Conservation (phyloP, 2,329 filamentous ascomycete genomes). For the Ceratocystis ficicola region DNA sequence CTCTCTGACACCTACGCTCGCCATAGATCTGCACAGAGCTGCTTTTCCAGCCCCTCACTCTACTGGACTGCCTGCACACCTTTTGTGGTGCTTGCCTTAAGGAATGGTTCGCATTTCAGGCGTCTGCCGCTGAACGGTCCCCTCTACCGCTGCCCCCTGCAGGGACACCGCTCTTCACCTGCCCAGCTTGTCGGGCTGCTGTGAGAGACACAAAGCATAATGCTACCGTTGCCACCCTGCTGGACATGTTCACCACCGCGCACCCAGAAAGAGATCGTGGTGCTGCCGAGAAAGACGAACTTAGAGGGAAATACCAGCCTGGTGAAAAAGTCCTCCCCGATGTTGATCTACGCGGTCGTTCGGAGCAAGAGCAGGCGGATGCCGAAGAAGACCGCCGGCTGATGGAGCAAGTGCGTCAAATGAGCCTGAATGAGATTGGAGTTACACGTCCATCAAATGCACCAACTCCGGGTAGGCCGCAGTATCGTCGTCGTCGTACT, state of each 20-base stretch:
- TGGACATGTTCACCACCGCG: conserved; percentile 75
- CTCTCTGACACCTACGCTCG: conserved; percentile 9
- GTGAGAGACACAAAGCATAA: conserved; percentile 84
- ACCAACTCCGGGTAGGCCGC: conserved; percentile 23
- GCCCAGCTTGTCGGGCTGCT: conserved; percentile 76
- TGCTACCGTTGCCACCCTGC: conserved; percentile 74
- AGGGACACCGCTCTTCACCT: conserved; percentile 56
- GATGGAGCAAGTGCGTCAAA: conserved; percentile 56
- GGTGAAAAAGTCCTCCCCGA: conserved; percentile 70
- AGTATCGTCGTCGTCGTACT: conserved; percentile 18
- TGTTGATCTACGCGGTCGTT: conserved; percentile 35
- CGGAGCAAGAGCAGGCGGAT: conserved; percentile 40
- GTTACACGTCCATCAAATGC: conserved; percentile 29
- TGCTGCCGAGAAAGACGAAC: conserved; percentile 61
- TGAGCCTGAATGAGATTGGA: conserved; percentile 59
- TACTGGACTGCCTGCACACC: conserved; percentile 87
- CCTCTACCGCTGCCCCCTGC: conserved; percentile 37
- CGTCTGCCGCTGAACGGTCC: conserved; percentile 42
- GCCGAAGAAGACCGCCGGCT: conserved; percentile 58
- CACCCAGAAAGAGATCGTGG: conserved; percentile 65
- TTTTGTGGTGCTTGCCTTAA: conserved; percentile 93
- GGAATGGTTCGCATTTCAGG: conserved; percentile 86
- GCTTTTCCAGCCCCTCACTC: conserved; percentile 77
- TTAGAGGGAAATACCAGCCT: conserved; percentile 62
- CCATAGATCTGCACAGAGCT: conserved; percentile 88